Conservation (phyloP, 164 flowering plant genomes). For the Vitis rotundifolia region DNA sequence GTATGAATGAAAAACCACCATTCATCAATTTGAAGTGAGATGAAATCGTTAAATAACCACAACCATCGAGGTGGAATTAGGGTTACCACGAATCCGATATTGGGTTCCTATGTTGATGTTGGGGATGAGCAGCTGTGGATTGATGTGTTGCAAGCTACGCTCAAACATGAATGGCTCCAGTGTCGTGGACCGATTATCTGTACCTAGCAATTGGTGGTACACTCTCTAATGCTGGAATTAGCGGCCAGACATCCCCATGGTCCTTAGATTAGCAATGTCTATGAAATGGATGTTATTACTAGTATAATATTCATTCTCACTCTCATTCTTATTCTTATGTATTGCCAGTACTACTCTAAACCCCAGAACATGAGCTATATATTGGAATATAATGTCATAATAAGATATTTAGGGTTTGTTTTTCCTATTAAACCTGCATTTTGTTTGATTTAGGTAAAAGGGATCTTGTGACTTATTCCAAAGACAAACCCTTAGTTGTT, state of each 20-base stretch:
- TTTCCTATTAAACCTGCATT: neutral
- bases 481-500: constrained; percentile 65
- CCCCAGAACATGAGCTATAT: too few species aligned
- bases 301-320: constrained; percentile 28
- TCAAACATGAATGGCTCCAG: constrained; percentile 71
- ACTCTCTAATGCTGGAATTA: constrained; percentile 83
- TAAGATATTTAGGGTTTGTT: neutral
- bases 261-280: constrained; percentile 87
- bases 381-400: too few species aligned
- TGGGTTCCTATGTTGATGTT: constrained; percentile 56
- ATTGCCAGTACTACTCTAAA: too few species aligned
- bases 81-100: too few species aligned
- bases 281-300: constrained; percentile 78
- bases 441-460: constrained; percentile 57
- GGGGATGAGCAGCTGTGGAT: constrained; percentile 83
- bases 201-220: constrained; percentile 90
- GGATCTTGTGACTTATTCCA: constrained; percentile 67
- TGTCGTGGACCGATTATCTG: constrained; percentile 89
- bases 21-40: too few species aligned
- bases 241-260: constrained; percentile 80
- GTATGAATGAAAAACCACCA: too few species aligned
- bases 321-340: too few species aligned
- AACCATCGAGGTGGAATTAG: too few species aligned
- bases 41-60: too few species aligned
- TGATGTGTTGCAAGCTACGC: constrained; percentile 55